Base-by-base conservation (phyloP, 305 asterid species). In the Fraxinus platypoda region DNA sequence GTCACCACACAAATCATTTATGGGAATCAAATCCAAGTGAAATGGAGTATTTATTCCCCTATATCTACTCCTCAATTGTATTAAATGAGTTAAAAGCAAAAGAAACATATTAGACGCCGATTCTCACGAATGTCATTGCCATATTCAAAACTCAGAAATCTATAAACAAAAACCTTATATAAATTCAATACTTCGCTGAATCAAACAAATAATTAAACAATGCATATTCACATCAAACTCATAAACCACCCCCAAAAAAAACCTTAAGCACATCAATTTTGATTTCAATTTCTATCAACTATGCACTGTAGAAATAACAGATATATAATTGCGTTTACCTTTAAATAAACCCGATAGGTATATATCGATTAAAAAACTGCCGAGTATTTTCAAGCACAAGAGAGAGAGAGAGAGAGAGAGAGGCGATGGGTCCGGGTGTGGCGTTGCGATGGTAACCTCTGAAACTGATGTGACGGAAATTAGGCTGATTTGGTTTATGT, bases 171-270 rank as follows among this genome's bases (percentile, higher is more conserved):
- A 76, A 73, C 68, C 66, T 66, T 8, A 19, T 8, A 25, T 25
- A 8, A 72, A 76, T 46, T 52, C 38, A 83, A 83, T 76, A 70
- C 79, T 66, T 46, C 46, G 75, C 66, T 25, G 78, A 66, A 76
- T 72, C 72, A 66, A 71, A 43, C 23, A 64, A 66, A 9, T 19
- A 77, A 82, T 74, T 78, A 82, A 84, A 81, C 41, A 84, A 26
- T 85, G 84, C 90, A 83, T 78, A 86, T 30, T 57, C 81, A 70
- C 78, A 80, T 76, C 73, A 84, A 71, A 73, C 30, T 57, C 76
- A 19, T 38, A 74, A 85, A 84, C 82, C 89, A 84, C 82, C 89
- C 88, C 84, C 80, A 84, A 80, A 75, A 82, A 19, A 37, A 68
- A 72, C 62, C 83, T 26, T n/a, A 13, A 1, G 72, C 72, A 43